phyloP scores from a whole-genome alignment of 2,329 filamentous ascomycete species.

The Phialophora macrospora region DNA sequence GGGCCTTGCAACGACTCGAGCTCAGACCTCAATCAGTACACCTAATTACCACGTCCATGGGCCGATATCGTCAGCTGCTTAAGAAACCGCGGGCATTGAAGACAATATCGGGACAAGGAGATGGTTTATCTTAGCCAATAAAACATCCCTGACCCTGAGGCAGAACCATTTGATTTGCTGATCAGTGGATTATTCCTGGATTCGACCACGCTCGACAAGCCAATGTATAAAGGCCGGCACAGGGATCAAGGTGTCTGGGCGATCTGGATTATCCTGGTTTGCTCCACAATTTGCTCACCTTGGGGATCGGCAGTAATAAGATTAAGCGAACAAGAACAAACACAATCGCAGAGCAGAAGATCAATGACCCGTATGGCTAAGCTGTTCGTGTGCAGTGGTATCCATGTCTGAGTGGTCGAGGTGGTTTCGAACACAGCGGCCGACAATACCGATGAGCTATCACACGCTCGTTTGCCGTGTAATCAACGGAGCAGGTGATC shows the following conservation, averaged over 20 bases:
- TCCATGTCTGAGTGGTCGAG: neutral
- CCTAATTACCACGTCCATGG: neutral
- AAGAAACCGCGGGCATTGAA: neutral
- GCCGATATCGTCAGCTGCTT: neutral
- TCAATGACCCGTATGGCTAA: neutral
- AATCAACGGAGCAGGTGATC: slow-evolving; percentile 2
- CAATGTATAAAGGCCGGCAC: neutral
- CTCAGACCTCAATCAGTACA: neutral
- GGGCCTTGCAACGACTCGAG: neutral
- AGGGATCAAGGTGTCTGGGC: slow-evolving; percentile 6
- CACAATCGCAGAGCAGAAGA: neutral
- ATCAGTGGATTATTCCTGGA: neutral
- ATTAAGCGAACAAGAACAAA: slow-evolving; percentile 3
- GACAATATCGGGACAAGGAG: neutral
- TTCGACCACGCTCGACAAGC: neutral
- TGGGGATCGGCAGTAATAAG: neutral
- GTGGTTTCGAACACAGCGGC: neutral
- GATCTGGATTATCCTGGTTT: neutral
- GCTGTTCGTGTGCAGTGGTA: neutral
- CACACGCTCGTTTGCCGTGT: slow-evolving; percentile 5
- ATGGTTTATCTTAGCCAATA: neutral
- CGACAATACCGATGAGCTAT: neutral
- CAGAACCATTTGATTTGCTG: neutral
- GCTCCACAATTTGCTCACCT: slow-evolving; percentile 8
- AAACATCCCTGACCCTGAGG: neutral